Evolutionary conservation across 23 red algal species (phyloP).

Genomic region (Chondrus crispus): DNA sequence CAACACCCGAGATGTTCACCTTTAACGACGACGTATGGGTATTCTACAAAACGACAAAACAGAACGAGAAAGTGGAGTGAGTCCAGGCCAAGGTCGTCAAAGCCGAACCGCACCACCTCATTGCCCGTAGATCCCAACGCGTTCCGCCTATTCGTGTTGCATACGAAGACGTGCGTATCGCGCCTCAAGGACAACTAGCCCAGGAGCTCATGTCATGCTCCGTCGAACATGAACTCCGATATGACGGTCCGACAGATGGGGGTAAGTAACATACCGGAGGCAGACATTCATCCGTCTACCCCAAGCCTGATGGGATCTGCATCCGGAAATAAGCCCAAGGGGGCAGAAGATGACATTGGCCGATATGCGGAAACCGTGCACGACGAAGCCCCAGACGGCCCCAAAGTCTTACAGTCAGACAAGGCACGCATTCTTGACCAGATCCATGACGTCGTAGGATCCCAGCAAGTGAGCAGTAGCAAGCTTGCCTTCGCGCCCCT

Average conservation of each 20-base stretch:
- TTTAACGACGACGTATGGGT: not conserved
- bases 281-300: too few species aligned
- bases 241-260: too few species aligned
- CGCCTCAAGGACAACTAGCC: not conserved
- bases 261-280: too few species aligned
- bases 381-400: too few species aligned
- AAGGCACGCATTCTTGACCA: not conserved
- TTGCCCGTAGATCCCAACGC: not conserved
- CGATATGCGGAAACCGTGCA: too few species aligned
- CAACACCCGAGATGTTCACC: not conserved
- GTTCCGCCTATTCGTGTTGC: not conserved
- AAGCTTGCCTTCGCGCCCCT: not conserved
- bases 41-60: not conserved
- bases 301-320: too few species aligned
- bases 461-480: not conserved
- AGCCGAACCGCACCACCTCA: not conserved
- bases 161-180: not conserved
- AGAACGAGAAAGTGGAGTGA: not conserved
- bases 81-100: not conserved
- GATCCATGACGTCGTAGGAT: constrained; percentile 10
- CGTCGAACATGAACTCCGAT: constrained; percentile 11
- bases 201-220: not conserved
- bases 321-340: too few species aligned
- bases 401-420: not conserved
- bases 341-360: too few species aligned